Evolutionary conservation across 2,329 filamentous ascomycete species (phyloP).

Genomic region (Paraphaeosphaeria minitans): DNA sequence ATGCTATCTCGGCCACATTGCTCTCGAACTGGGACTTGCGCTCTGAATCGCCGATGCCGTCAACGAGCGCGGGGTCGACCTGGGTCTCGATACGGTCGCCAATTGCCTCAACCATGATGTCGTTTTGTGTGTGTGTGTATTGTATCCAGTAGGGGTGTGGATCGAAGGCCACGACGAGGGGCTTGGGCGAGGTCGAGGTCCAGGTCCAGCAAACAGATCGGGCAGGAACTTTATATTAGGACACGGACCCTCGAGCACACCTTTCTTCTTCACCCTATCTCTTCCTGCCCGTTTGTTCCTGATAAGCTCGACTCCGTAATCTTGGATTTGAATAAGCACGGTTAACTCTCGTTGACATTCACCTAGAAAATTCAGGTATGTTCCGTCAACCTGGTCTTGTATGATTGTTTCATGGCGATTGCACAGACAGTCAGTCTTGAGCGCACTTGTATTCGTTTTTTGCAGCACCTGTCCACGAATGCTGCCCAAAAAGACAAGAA

Average conservation of each 20-base stretch:
- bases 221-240: neutral
- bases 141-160: neutral
- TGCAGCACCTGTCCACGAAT: neutral
- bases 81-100: constrained; percentile 2
- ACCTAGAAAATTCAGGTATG: neutral
- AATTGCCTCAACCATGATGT: neutral
- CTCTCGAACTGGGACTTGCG: neutral
- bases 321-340: neutral
- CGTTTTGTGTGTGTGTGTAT: neutral
- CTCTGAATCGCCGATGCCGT: neutral
- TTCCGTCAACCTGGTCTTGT: neutral
- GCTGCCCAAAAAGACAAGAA: neutral
- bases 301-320: neutral
- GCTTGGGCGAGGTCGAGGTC: too few species aligned
- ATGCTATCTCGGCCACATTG: too few species aligned
- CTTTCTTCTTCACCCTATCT: neutral
- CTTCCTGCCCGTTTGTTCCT: neutral
- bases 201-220: neutral
- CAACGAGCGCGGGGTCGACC: neutral
- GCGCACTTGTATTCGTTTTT: neutral
- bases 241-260: neutral
- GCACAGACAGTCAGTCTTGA: neutral
- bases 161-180: neutral
- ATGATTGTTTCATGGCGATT: neutral
- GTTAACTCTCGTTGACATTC: neutral